These are phyloP conservation scores for Polygonum maritimum DNA, from an alignment of 148 eudicot species.

Conservation along the genomic window DNA sequence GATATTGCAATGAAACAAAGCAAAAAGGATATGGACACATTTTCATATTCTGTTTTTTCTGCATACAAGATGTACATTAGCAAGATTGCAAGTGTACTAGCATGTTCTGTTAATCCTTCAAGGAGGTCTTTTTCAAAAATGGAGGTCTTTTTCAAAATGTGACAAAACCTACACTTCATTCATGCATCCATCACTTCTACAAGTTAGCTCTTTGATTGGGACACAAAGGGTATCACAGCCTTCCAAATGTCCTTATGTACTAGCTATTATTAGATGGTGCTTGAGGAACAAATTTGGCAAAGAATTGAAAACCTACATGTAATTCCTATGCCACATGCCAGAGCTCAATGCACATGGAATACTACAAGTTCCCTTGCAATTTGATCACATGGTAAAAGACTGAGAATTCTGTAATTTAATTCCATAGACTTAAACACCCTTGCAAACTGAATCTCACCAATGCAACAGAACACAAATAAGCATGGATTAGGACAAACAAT, in stretches of 20 bases:
- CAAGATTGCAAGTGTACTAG: background rate
- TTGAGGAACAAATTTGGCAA: background rate
- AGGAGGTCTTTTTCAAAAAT: background rate
- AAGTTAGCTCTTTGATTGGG: background rate
- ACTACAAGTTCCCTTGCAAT: background rate
- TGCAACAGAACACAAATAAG: background rate
- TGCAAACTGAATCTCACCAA: background rate
- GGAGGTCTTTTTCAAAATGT: background rate
- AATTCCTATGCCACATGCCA: background rate
- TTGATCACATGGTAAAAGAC: background rate
- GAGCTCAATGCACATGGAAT: background rate
- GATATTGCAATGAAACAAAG: background rate
- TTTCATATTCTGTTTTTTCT: background rate
- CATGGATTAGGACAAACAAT: background rate
- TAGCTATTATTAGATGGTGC: background rate
- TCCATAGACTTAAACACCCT: background rate
- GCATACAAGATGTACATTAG: background rate
- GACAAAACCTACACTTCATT: background rate
- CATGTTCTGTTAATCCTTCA: background rate
- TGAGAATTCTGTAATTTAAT: background rate
- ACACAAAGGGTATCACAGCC: background rate
- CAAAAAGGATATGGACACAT: background rate
- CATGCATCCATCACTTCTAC: background rate
- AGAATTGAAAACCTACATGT: background rate
- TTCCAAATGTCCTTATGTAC: constrained; percentile 2